Conservation (phyloP, 495 filamentous ascomycete species). For the Penicillium crystallinum region DNA sequence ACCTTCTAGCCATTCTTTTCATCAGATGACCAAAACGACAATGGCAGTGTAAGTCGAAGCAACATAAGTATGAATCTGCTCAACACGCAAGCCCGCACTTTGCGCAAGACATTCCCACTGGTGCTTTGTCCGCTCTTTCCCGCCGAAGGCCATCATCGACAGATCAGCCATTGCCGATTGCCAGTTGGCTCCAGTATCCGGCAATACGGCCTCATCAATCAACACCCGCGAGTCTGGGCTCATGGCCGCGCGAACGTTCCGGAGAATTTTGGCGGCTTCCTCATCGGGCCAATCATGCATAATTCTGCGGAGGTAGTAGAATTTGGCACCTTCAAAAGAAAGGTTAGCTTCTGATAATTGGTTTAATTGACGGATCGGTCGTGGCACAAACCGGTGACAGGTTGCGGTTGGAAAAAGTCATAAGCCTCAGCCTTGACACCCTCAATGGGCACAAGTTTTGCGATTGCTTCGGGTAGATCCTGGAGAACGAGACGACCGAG, state of each 20-base stretch:
- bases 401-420: conserved; percentile 49
- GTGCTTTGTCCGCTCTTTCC: conserved; percentile 28
- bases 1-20: neutral
- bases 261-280: conserved; percentile 28
- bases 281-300: conserved; percentile 38
- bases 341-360: neutral
- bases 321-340: conserved; percentile 27
- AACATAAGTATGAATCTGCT: conserved; percentile 36
- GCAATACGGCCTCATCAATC: conserved; percentile 38
- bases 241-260: conserved; percentile 30
- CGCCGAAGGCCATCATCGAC: conserved; percentile 34
- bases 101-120: conserved; percentile 40
- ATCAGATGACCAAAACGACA: conserved; percentile 20
- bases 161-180: conserved; percentile 31
- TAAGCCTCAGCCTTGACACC: conserved; percentile 44
- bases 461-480: conserved; percentile 43
- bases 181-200: conserved; percentile 28
- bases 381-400: conserved; percentile 32
- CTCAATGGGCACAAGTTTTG: conserved; percentile 27
- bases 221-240: conserved; percentile 30
- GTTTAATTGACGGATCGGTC: neutral
- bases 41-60: conserved; percentile 18
- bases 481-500: conserved; percentile 48
- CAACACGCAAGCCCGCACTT: conserved; percentile 36
- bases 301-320: conserved; percentile 40